Evolutionary conservation across 1,284 basidiomycete genomes (phyloP), one percentile per base, ranked within the genome.

Genomic region (Ganoderma resinaceum): DNA sequence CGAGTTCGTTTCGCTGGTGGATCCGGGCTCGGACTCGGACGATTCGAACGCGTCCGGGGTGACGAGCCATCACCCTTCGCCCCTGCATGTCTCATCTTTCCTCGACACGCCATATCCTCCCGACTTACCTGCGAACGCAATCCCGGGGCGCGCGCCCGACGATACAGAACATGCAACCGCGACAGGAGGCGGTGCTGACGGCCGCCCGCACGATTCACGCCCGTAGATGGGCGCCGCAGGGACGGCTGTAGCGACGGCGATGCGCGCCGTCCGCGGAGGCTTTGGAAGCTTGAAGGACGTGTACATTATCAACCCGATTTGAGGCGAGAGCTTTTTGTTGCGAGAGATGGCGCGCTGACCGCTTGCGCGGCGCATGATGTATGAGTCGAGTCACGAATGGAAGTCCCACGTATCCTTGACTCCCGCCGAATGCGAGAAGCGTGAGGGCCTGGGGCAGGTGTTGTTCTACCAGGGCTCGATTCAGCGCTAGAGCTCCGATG

Each of bases 1-100:
- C 11, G 55, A 58, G 55, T 35, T 58, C 11, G 20, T 58, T 33
- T 58, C 55, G 55, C 31, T 58, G 7, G 55, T 31, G 55, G 55
- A 31, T 23, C 31, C 52, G 11, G 12, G 14, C 52, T 33, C 52
- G 29, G 52, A 33, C 29, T 55, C 52, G 29, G 55, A n/a, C 33
- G 53, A 33, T 18, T 58, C 20, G 55, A 35, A 37, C 33, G 11
- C 20, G 55, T n/a, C 55, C 7, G 55, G 37, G 8, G 33, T 37
- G 55, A 9, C 6, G 18, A n/a, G 33, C 33, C 12, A 18, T 20
- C 55, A 8, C 31, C 14, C 29, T 8, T 57, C 33, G 18, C 20
- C 4, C 3, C 20, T 18, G 4, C n/a, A 33, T 29, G 33, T 58
- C 31, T 58, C 55, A 6, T 20, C 55, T 1, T 23, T 35, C 20